Conservation (phyloP, 495 filamentous ascomycete genomes). For the Penicillium chermesinum region DNA sequence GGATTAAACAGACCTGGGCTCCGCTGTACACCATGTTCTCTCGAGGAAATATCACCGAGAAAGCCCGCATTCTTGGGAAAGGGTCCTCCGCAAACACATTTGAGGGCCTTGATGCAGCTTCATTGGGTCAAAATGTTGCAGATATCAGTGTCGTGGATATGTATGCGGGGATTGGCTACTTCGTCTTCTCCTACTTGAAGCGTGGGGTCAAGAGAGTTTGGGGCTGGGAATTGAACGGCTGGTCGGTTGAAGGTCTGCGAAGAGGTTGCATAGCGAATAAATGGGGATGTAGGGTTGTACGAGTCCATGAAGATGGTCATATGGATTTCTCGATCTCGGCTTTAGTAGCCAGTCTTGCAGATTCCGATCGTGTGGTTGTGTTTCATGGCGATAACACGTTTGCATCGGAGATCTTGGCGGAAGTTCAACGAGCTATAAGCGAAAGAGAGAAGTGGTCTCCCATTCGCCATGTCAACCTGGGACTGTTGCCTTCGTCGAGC, state of each 20-base stretch:
- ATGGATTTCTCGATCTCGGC: conserved; percentile 22
- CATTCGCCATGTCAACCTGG: conserved; percentile 72
- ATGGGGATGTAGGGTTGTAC: conserved; percentile 54
- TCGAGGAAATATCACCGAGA: conserved; percentile 84
- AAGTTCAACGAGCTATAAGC: conserved; percentile 20
- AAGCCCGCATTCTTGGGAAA: conserved; percentile 59
- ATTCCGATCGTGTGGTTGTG: conserved; percentile 49
- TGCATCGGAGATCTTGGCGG: conserved; percentile 45
- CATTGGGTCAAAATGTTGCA: conserved; percentile 17
- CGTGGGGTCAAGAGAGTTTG: conserved; percentile 66
- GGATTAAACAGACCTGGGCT: conserved; percentile 79
- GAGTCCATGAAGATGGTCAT: conserved; percentile 24
- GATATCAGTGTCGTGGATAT: conserved; percentile 66
- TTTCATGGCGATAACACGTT: conserved; percentile 66
- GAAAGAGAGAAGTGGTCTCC: conserved; percentile 25
- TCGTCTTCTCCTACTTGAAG: conserved; percentile 71
- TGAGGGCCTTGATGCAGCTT: conserved; percentile 25
- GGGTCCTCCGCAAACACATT: conserved; percentile 18
- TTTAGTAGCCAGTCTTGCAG: conserved; percentile 23
- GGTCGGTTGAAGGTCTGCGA: conserved; percentile 76
- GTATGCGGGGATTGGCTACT: conserved; percentile 92
- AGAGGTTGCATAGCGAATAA: conserved; percentile 65
- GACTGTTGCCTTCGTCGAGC: conserved; percentile 66
- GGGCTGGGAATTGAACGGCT: conserved; percentile 85
- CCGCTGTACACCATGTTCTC: conserved; percentile 90